phyloP scores from a whole-genome alignment of 225 moss, liverwort and hornwort species.

The Polytrichum formosum region DNA sequence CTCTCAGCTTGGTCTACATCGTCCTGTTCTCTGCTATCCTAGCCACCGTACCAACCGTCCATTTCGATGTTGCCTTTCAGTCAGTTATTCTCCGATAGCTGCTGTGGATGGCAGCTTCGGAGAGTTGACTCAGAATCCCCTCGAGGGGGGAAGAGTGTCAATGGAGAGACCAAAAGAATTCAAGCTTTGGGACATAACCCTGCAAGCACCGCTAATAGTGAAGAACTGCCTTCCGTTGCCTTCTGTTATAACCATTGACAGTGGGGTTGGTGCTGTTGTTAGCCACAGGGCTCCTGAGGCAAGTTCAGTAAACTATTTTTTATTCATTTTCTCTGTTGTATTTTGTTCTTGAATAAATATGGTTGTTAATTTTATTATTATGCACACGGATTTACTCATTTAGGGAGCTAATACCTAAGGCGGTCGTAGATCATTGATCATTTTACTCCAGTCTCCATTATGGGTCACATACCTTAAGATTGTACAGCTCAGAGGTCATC shows the following conservation, averaged over 20 bases:
- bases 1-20: constrained; percentile 56
- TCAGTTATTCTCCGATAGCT: constrained; percentile 57
- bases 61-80: constrained; percentile 83
- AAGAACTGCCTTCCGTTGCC: constrained; percentile 82
- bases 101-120: constrained; percentile 62
- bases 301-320: constrained; percentile 15
- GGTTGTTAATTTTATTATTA: neutral
- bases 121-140: constrained; percentile 40
- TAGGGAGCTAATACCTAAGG: too few species aligned
- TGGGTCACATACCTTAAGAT: too few species aligned
- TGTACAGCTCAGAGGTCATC: too few species aligned
- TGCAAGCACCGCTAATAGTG: constrained; percentile 85
- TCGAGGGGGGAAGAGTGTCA: constrained; percentile 44
- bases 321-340: neutral
- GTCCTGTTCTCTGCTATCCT: constrained; percentile 89
- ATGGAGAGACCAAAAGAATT: constrained; percentile 49
- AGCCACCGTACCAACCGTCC: constrained; percentile 60
- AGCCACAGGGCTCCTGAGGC: constrained; percentile 72
- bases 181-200: constrained; percentile 66
- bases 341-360: neutral
- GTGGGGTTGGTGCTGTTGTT: constrained; percentile 52
- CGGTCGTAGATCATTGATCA: too few species aligned
- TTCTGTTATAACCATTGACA: constrained; percentile 61
- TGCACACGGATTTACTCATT: too few species aligned
- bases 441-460: too few species aligned